Evolutionary conservation across 345 rosid species (phyloP), one percentile per base, ranked within the genome.

Genomic region (Arabidopsis suecica): DNA sequence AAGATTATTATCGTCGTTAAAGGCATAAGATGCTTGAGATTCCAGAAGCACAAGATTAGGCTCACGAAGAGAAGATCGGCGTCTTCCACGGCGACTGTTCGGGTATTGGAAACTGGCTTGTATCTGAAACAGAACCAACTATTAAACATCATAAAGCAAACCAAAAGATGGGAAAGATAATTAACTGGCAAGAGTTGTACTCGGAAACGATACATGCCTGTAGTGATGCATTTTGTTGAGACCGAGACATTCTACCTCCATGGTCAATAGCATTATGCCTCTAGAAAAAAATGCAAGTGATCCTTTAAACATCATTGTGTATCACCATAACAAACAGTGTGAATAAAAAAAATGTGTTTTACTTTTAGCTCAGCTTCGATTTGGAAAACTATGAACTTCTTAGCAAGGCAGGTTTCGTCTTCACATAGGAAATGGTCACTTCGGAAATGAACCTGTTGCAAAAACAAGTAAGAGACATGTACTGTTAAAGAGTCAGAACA

Each of bases 351-450:
- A 50, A 59, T 55, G 22, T 14, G 54, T 30, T 76, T 76, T 72
- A 93, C 98, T 91, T 91, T 93, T 86, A 93, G 74, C 79, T 91
- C 98, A 48, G 85, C 74, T 76, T 91, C 97, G 62, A 84, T 81
- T 78, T 83, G 93, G 77, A 93, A 91, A 68, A 87, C 98, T 23
- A 89, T 36, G 74, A 93, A 89, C 82, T 93, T 93, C 79, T 93
- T 88, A 76, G 90, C 83, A 73, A 93, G 98, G 71, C 98, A 91
- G 13, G 82, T 82, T 77, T 93, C 97, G 78, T 93, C 96, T 80
- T 93, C 98, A 63, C 98, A 93, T 30, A 91, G 84, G 61, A 81
- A 87, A 84, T 93, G 98, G 53, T 91, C 96, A 34, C 78, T 83
- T 14, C 94, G 87, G 71, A 93, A 91, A 75, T 93, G 98, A 75